Base-by-base conservation (phyloP, 2,329 filamentous ascomycete genomes). In the Parastagonospora avenae region DNA sequence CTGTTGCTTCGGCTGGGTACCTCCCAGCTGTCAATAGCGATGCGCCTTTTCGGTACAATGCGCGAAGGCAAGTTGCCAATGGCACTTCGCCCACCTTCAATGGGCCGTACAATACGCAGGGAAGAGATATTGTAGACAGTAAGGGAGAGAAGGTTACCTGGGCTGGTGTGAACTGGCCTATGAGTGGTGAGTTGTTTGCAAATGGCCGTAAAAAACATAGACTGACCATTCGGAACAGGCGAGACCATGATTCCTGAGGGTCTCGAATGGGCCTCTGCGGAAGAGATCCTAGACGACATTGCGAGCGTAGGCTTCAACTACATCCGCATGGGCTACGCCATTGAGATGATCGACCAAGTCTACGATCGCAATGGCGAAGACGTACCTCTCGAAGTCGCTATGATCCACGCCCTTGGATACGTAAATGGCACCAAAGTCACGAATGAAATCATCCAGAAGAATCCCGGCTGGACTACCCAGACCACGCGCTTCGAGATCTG, bases 141-240 rank as follows among this genome's bases (percentile, higher is more conserved):
- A 55, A 55, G 6, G 69, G 70, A 2, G 50, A 68, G 33, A 80
- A 81, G 38, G 76, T 85, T 54, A 85, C 84, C 68, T 75, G 85
- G 52, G 80, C 80, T n/a, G 85, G 83, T 66, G 76, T 83, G 65
- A 85, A 85, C 75, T 86, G 83, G 83, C 81, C 81, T 6, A 66
- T 67, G 63, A 66, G 63, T 28, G 64, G 65, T 67, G 62, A 24
- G 59, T 51, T 7, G 9, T 40, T 4, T 1, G 9, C 31, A 11
- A 9, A 1, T 14, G 11, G 31, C 15, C 8, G 38, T 40, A 11
- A 16, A 38, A 35, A 6, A 8, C 16, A 29, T 11, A n/a, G 67
- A 65, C 31, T 42, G 11, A 39, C 69, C n/a, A 63, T 66, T 10
- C 2, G 81, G 77, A 15, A 79, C 81, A 70, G 77, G 83, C 63